A percentile compares a stretch with the other conserved stretches of the same genome.
Evolutionary conservation across 2,329 filamentous ascomycete species (phyloP).

Genomic region (Chrysoporthe puriensis): DNA sequence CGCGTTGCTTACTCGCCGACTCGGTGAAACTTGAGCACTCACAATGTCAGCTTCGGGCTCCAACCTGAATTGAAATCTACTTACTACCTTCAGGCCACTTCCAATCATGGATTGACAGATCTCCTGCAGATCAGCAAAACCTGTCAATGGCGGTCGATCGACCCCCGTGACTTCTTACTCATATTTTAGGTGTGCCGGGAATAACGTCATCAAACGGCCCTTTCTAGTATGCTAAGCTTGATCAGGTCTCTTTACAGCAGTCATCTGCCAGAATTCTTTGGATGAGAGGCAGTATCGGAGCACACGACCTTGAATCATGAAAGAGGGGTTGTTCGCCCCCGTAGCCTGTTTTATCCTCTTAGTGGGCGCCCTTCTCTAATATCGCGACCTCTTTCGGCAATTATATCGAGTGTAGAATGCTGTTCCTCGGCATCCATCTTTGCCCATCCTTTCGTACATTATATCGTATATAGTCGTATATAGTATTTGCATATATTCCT

Average conservation of each 20-base stretch:
- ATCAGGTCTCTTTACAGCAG: not conserved
- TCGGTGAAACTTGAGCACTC: not conserved
- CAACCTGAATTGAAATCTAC: not conserved
- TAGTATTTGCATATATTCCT: too few species aligned
- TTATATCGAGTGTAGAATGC: not conserved
- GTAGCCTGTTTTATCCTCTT: not conserved
- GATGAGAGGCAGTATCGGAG: not conserved
- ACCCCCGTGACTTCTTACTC: not conserved
- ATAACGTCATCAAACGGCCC: not conserved
- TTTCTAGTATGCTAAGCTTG: not conserved
- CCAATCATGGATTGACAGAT: not conserved
- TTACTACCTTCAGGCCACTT: not conserved
- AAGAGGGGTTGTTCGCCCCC: not conserved
- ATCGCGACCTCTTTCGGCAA: not conserved
- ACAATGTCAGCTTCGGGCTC: not conserved
- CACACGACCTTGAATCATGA: not conserved
- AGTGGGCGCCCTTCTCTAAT: not conserved
- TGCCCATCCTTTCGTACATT: not conserved
- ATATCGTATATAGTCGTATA: not conserved
- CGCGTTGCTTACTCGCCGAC: conserved; percentile 3
- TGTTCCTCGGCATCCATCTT: not conserved
- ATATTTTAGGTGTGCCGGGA: conserved; percentile 1
- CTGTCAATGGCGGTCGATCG: not conserved
- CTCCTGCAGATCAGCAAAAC: not conserved
- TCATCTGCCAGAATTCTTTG: not conserved